phyloP scores from a whole-genome alignment of 495 filamentous ascomycete genomes.

The Thermochaetoides thermophila region DNA sequence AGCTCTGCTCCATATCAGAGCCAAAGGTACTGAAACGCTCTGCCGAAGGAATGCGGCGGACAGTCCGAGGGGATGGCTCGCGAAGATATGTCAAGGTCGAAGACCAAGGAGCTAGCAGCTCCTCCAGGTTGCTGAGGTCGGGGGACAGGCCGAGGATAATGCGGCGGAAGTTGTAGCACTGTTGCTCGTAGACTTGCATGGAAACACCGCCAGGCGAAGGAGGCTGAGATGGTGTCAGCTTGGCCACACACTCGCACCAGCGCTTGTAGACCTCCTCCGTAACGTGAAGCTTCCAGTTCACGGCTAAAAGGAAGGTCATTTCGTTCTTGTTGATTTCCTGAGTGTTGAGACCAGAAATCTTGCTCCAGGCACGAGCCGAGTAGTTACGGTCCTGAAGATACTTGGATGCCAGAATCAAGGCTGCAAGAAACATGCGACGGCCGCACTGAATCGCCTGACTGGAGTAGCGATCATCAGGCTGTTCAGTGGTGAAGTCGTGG shows the following conservation, averaged over 20 bases:
- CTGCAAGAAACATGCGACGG: constrained; percentile 91
- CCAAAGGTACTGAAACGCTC: constrained; percentile 17
- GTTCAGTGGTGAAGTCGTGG: constrained; percentile 73
- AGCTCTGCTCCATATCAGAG: constrained; percentile 28
- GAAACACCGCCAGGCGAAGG: constrained; percentile 39
- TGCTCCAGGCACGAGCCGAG: constrained; percentile 94
- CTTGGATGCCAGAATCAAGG: constrained; percentile 86
- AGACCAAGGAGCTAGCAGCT: constrained; percentile 21
- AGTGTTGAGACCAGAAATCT: constrained; percentile 84
- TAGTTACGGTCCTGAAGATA: constrained; percentile 97
- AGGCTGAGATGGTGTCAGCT: constrained; percentile 57
- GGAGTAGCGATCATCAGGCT: constrained; percentile 55
- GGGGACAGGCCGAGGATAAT: constrained; percentile 68
- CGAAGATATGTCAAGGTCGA: constrained; percentile 14
- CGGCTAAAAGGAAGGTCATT: constrained; percentile 76
- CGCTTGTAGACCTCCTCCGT: constrained; percentile 74
- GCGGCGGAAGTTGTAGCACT: constrained; percentile 52
- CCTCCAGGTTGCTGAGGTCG: constrained; percentile 51
- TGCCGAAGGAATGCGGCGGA: constrained; percentile 18
- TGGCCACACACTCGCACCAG: constrained; percentile 84
- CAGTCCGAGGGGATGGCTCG: constrained; percentile 20
- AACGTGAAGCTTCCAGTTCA: constrained; percentile 91
- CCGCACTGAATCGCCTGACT: constrained; percentile 86
- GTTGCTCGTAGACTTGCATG: constrained; percentile 24
- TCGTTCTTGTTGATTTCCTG: constrained; percentile 94